These are phyloP conservation scores for Stereocaulon alpinum DNA, from an alignment of 495 filamentous ascomycete species.

Conservation along the genomic window DNA sequence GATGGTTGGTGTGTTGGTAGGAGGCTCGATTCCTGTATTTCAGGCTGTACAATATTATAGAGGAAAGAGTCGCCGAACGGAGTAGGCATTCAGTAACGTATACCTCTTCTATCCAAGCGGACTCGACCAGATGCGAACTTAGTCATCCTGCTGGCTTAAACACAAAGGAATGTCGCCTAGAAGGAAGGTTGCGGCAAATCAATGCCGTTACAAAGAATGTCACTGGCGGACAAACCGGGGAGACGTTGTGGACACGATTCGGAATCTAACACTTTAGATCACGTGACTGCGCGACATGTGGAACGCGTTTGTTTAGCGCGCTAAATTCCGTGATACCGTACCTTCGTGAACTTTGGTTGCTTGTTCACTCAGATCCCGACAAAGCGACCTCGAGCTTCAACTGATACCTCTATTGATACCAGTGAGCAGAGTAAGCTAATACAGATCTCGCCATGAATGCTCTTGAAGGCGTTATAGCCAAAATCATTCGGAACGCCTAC, in stretches of 20 bases:
- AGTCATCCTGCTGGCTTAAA: slow-evolving; percentile 7
- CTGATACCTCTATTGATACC: neutral
- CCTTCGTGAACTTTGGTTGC: neutral
- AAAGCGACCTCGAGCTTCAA: neutral
- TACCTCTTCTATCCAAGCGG: slow-evolving; percentile 2
- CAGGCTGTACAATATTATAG: slow-evolving; percentile 6
- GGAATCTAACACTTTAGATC: neutral
- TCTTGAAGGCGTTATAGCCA: neutral
- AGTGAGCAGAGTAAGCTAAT: neutral
- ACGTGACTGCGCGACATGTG: slow-evolving; percentile 6
- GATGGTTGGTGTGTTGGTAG: slow-evolving; percentile 5
- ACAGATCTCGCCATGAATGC: neutral
- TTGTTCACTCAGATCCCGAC: neutral
- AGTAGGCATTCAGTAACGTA: slow-evolving; percentile 12
- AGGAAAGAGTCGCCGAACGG: slow-evolving; percentile 12
- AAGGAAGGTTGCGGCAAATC: neutral
- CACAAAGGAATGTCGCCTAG: neutral
- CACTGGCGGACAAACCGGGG: neutral
- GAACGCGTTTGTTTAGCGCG: neutral
- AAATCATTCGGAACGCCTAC: neutral
- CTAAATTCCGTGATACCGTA: neutral
- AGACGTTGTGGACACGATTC: slow-evolving; percentile 13
- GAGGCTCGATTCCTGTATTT: neutral
- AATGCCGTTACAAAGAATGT: slow-evolving; percentile 7
- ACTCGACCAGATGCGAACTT: neutral